Evolutionary conservation across 768 basidiomycete species (phyloP), one percentile per base, ranked within the genome.

Genomic region (Psilocybe tampanensis): DNA sequence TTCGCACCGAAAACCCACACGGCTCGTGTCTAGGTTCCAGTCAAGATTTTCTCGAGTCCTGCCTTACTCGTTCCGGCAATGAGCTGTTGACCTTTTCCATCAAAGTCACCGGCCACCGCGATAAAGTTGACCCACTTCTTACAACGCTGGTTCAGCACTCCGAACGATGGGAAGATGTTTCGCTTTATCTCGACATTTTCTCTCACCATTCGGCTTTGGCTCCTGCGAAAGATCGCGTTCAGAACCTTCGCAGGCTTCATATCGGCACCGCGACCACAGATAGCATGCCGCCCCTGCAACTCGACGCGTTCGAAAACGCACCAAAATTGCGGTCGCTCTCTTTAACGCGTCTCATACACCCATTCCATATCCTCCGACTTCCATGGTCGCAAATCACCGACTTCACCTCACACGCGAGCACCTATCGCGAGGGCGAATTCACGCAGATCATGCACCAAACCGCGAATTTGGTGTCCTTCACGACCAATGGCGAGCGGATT

Each of bases 361-460:
- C 68, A 8, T 60, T 58, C 33, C 53, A 59, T 9, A 52, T 61
- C 19, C 55, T 69, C 21, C 56, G 58, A 33, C 21, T 67, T 24
- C 64, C 68, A 1, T 69, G 68, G 68, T 48, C 57, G 29, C 68
- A 67, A 49, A 55, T 69, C 23, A 63, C 60, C 13, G 58, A 60
- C 36, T 57, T 67, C 24, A 57, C 47, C 1, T 61, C 65, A 2
- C 59, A 60, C 24, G 47, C 51, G 8, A 62, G 51, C 34, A 58
- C 51, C 12, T 67, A 65, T 59, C 59, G 56, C 9, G 63, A 69
- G 44, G 68, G 66, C 17, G 66, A 69, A 43, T 67, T 67, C 44
- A 67, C 60, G 12, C 59, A 60, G 24, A 60, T 67, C 32, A 53
- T 69, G 51, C 58, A 43, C 19, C 50, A 54, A 13, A 52, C 61